A percentile compares a stretch with the other conserved stretches of the same genome.
phyloP scores from a whole-genome alignment of 441 rosid species.

The Populus hybrid region DNA sequence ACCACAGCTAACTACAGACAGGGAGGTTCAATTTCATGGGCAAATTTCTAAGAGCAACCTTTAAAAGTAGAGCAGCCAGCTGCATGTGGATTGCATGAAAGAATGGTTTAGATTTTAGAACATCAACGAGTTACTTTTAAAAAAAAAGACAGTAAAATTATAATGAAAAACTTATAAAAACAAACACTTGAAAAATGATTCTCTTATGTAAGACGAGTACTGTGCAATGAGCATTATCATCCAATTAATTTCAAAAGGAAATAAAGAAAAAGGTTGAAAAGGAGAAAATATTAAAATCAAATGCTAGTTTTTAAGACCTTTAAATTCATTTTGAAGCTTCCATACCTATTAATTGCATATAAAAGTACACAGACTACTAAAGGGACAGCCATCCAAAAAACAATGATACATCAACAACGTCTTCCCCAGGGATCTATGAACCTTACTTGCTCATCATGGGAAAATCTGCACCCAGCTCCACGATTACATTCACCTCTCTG shows the following conservation, averaged over 20 bases:
- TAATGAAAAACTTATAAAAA: no score
- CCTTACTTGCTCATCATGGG: conserved; percentile 83
- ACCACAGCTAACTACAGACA: neutral
- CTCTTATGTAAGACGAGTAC: no score
- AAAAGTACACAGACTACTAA: neutral
- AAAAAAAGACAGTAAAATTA: no score
- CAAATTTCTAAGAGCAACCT: neutral
- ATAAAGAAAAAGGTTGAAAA: no score
- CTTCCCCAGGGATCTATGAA: neutral
- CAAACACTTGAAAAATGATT: no score
- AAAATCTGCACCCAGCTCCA: conserved; percentile 85
- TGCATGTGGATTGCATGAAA: neutral
- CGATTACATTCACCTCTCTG: conserved; percentile 90
- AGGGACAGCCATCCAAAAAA: neutral
- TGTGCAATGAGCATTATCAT: no score
- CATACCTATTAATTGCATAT: neutral
- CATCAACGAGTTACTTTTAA: no score
- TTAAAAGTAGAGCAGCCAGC: neutral
- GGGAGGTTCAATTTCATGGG: neutral
- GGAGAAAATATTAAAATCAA: no score
- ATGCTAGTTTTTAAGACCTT: neutral
- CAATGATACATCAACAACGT: neutral
- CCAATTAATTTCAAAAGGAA: no score
- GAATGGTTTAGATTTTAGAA: neutral
- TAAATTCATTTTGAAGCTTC: neutral